These are phyloP conservation scores for Ceriops tagal DNA, from an alignment of 345 rosid species.

Conservation along the genomic window DNA sequence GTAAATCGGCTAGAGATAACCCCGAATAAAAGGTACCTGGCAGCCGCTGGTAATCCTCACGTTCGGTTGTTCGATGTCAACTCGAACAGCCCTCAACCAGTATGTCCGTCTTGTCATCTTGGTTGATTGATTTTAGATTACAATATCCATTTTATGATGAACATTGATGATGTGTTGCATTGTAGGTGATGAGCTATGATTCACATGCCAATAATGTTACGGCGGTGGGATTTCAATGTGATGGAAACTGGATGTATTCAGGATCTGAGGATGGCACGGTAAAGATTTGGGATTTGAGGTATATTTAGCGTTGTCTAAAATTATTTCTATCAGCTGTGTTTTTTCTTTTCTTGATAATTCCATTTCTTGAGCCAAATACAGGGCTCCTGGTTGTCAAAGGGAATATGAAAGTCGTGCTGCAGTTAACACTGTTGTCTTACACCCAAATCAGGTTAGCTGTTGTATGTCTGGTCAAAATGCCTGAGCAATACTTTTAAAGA, in stretches of 20 bases:
- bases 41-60: conserved; percentile 95
- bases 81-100: conserved; percentile 76
- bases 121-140: background rate
- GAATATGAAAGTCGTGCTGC: conserved; percentile 98
- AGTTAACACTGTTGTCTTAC: conserved; percentile 88
- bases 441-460: conserved; percentile 81
- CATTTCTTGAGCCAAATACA: conserved; percentile 34
- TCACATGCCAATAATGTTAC: conserved; percentile 92
- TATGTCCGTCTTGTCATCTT: conserved; percentile 18
- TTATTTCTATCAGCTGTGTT: background rate
- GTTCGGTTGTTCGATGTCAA: conserved; percentile 82
- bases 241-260: conserved; percentile 99
- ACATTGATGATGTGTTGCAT: background rate
- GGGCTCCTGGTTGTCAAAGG: conserved; percentile 95
- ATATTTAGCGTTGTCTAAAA: background rate
- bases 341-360: background rate
- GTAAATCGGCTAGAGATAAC: conserved; percentile 94
- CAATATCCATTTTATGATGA: background rate
- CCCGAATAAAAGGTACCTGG: conserved; percentile 73
- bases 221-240: conserved; percentile 98
- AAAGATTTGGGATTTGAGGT: conserved; percentile 97
- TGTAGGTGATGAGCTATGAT: conserved; percentile 84
- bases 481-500: too few species aligned
- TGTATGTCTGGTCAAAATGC: background rate
- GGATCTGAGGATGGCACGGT: conserved; percentile 99